A percentile compares a stretch with the other conserved stretches of the same genome.
These are phyloP conservation scores for Lotus japonicus DNA, from an alignment of 306 rosid genomes.

Conservation along the genomic window DNA sequence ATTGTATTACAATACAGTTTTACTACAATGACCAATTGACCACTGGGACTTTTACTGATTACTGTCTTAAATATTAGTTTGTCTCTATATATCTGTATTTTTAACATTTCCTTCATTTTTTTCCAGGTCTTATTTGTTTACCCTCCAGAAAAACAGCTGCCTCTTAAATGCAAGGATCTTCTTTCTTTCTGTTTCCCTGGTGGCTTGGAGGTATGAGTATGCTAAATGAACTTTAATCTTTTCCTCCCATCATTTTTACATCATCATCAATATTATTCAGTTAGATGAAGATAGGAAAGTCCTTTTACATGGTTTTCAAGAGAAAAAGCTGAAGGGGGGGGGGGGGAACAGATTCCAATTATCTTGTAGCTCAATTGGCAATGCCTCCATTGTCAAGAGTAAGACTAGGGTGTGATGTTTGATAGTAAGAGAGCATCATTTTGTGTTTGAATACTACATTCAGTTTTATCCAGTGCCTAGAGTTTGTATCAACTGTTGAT, in stretches of 20 bases:
- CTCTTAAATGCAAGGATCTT: constrained; percentile 81
- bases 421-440: not conserved
- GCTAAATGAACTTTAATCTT: constrained; percentile 18
- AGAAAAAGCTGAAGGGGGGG: too few relatives aligned
- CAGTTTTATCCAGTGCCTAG: not conserved
- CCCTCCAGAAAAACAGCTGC: constrained; percentile 83
- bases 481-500: not conserved
- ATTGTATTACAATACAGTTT: not conserved
- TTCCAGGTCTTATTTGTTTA: constrained; percentile 82
- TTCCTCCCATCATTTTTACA: not conserved
- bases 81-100: not conserved
- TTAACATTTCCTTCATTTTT: constrained; percentile 3
- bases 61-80: not conserved
- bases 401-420: not conserved
- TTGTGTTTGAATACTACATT: not conserved
- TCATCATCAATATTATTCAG: not conserved
- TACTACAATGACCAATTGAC: not conserved
- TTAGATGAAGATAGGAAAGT: not conserved
- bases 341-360: not conserved
- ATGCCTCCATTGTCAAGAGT: not conserved
- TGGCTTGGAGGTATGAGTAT: constrained; percentile 75
- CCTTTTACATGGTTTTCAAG: too few relatives aligned
- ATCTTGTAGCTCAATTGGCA: not conserved
- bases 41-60: not conserved
- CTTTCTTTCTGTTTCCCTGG: constrained; percentile 94